Evolutionary conservation across 2,329 filamentous ascomycete species (phyloP), one percentile per base, ranked within the genome.

Genomic region (Botrytis medusae): DNA sequence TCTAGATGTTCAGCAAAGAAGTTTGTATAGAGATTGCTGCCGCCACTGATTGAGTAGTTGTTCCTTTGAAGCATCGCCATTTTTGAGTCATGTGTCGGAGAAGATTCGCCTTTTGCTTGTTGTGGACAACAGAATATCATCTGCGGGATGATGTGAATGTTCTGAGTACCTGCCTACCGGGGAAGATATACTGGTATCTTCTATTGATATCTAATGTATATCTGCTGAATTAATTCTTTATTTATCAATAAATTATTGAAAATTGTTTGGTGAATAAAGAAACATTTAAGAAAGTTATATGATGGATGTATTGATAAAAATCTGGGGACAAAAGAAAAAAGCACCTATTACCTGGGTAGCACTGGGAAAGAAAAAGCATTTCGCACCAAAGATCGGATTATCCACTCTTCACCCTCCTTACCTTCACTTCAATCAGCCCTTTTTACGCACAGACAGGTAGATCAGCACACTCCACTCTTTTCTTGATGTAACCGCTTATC

Each of bases 1-100:
- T 54, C 46, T 67, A n/a, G 34, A 67, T 67, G 32, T 67, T 67
- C 37, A n/a, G 32, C 22, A 67, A 51, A 51, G 32, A 54, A 54
- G 46, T 48, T 5, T 51, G 46, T 67, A 5, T 14, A 29, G 64
- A 51, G 46, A 22, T 25, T 22, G 20, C 46, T 29, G n/a, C 44
- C 29, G n/a, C 44, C 63, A 4, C 25, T 48, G 14, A 10, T n/a
- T 51, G 44, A 67, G 20, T n/a, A 51, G 63, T 20, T 37, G 46
- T 40, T 40, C 44, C 46, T 51, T 37, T 4, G 18, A 18, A 34
- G 32, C 14, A 29, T 14, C 46, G 32, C 32, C n/a, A 20, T 18
- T 37, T 51, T 40, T 25, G 44, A 67, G 63, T n/a, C 63, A 20
- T 40, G 44, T 29, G 29, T 67, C 8, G 46, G 44, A 67, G 44